Base-by-base conservation (phyloP, 768 basidiomycete genomes). In the Tephrocybe sp. region DNA sequence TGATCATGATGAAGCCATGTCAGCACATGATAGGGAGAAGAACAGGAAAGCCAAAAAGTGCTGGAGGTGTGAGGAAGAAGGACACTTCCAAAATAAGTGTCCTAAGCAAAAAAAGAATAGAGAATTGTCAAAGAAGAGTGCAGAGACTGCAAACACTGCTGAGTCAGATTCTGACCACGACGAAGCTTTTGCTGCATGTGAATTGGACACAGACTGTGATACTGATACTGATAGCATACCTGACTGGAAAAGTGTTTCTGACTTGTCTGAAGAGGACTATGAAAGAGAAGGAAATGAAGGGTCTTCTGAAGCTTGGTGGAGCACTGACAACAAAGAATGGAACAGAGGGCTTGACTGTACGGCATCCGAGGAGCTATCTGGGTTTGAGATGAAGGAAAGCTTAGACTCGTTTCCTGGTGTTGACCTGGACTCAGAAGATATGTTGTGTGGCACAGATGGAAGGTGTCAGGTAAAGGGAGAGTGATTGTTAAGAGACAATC, bases 1-100 rank as follows among this genome's bases (percentile, higher is more conserved):
- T n/a, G n/a, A n/a, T n/a, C n/a, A n/a, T n/a, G n/a, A n/a, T n/a
- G n/a, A n/a, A n/a, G n/a, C n/a, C n/a, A n/a, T n/a, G n/a, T n/a
- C n/a, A n/a, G n/a, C n/a, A n/a, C n/a, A n/a, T n/a, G 33, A 34
- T 34, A 34, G 33, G 14, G 14, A 34, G 14, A 14, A 34, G 33
- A 34, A 14, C 9, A 34, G 33, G 12, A 43, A 45, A 9, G 54
- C 53, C 16, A 40, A 43, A 4, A 57, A 59, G 40, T 51, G 47
- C n/a, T n/a, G n/a, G n/a, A n/a, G n/a, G n/a, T n/a, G n/a, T n/a
- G n/a, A n/a, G n/a, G n/a, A n/a, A n/a, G 20, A 51, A 51, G 48
- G 40, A 13, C 32, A 17, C n/a, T 34, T 55, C 55, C 42, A 20
- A 58, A 58, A 35, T 31, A 32, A 9, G 53, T 52, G 22, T 45